Conservation (phyloP, 2,329 filamentous ascomycete species). For the Ophiostoma himal-ulmi region DNA sequence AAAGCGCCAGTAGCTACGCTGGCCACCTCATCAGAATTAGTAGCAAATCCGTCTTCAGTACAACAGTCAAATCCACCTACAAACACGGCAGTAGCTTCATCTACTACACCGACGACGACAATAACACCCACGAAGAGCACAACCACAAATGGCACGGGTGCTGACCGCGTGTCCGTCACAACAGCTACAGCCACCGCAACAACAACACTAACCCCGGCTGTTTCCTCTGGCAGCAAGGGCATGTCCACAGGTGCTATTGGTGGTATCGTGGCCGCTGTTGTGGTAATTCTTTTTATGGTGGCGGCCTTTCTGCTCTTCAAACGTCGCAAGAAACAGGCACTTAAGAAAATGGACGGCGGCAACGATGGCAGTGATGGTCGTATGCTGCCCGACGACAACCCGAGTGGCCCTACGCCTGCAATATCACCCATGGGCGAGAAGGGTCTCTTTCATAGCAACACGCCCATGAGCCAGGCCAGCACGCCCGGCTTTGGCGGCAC, state of each 20-base stretch:
- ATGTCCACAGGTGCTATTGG: constrained; percentile 33
- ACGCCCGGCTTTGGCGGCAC: neutral
- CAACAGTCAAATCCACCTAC: neutral
- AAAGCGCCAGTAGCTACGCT: neutral
- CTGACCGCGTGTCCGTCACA: constrained; percentile 1
- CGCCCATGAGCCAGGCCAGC: constrained; percentile 4
- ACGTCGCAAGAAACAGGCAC: neutral
- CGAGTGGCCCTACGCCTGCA: neutral
- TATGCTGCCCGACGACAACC: neutral
- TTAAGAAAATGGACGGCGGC: neutral
- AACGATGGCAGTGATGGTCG: neutral
- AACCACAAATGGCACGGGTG: neutral
- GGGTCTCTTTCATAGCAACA: neutral
- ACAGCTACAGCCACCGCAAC: constrained; percentile 2
- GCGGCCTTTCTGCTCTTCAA: constrained; percentile 27
- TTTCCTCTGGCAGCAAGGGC: constrained; percentile 12
- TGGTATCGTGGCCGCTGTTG: constrained; percentile 33
- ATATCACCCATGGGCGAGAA: constrained; percentile 16
- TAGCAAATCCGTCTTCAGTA: neutral
- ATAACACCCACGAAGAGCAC: neutral
- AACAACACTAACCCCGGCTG: neutral
- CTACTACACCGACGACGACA: constrained; percentile 27
- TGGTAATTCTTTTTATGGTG: constrained; percentile 30
- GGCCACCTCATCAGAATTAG: neutral
- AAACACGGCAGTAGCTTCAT: neutral